Conservation (phyloP, 495 filamentous ascomycete species). For the Hyaloscypha finlandica region DNA sequence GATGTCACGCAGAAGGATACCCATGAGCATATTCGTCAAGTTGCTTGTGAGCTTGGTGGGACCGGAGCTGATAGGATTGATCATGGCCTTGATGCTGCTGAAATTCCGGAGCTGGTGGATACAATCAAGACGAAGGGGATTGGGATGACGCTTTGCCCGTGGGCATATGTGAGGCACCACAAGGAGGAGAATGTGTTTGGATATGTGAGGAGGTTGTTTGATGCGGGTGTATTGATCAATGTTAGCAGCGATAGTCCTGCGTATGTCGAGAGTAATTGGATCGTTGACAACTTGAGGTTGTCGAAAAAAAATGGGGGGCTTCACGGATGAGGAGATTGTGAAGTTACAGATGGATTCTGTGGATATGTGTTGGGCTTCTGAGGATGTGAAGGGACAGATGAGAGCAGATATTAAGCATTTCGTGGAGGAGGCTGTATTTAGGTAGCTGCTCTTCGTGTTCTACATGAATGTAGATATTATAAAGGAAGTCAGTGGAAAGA, state of each 20-base stretch:
- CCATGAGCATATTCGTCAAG: slow-evolving; percentile 59
- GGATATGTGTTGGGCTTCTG: slow-evolving; percentile 21
- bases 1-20: slow-evolving; percentile 71
- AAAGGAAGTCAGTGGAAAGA: too few species aligned
- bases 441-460: too few species aligned
- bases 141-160: slow-evolving; percentile 67
- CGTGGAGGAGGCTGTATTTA: too few species aligned
- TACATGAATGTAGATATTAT: too few species aligned
- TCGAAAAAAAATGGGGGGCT: slow-evolving; percentile 2
- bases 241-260: slow-evolving; percentile 76
- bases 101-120: slow-evolving; percentile 57
- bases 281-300: slow-evolving; percentile 16
- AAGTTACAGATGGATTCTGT: slow-evolving; percentile 12
- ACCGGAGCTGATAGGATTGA: slow-evolving; percentile 56
- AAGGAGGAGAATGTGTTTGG: slow-evolving; percentile 55
- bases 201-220: slow-evolving; percentile 63
- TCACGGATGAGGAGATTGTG: slow-evolving; percentile 17
- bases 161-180: slow-evolving; percentile 67
- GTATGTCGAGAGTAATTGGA: slow-evolving; percentile 45
- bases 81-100: slow-evolving; percentile 65
- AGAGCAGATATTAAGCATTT: too few species aligned
- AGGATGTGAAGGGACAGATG: slow-evolving; percentile 7
- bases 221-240: slow-evolving; percentile 63
- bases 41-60: slow-evolving; percentile 56
- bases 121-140: slow-evolving; percentile 54